Percentiles rank a stretch among this genome's conserved stretches.
phyloP scores from a whole-genome alignment of 768 basidiomycete species.

The Leccinum subgranulosum region DNA sequence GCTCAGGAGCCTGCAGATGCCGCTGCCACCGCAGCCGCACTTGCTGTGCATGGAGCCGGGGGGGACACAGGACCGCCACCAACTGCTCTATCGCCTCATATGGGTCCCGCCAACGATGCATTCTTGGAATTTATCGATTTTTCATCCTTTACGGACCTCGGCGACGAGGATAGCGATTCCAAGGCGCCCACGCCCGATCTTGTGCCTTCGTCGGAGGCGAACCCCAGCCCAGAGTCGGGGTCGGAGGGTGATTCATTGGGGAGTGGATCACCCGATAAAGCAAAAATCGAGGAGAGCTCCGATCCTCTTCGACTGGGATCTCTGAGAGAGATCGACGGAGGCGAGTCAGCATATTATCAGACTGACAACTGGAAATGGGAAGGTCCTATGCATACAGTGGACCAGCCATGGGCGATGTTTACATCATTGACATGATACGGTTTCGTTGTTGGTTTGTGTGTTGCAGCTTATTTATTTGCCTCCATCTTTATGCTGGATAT shows the following conservation, averaged over 20 bases:
- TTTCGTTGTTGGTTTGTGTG: slow-evolving; percentile 25
- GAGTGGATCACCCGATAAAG: slow-evolving; percentile 45
- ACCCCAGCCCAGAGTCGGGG: slow-evolving; percentile 73
- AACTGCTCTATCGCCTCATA: slow-evolving; percentile 34
- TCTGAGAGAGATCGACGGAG: slow-evolving; percentile 72
- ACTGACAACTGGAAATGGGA: slow-evolving; percentile 69
- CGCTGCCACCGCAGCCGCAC: slow-evolving; percentile 28
- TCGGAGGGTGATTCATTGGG: slow-evolving; percentile 57
- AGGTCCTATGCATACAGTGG: slow-evolving; percentile 57
- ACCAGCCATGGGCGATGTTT: slow-evolving; percentile 74
- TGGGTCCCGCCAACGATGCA: slow-evolving; percentile 34
- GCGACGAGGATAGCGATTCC: slow-evolving; percentile 59
- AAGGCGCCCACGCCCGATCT: slow-evolving; percentile 77
- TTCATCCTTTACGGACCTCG: slow-evolving; percentile 49
- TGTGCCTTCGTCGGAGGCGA: slow-evolving; percentile 65
- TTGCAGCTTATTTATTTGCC: slow-evolving; percentile 39
- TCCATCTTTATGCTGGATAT: slow-evolving; percentile 43
- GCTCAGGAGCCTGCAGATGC: slow-evolving; percentile 37
- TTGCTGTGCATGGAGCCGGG: slow-evolving; percentile 24
- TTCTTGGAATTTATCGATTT: slow-evolving; percentile 66
- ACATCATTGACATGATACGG: slow-evolving; percentile 26
- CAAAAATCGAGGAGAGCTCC: slow-evolving; percentile 50
- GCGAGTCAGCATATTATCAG: slow-evolving; percentile 67
- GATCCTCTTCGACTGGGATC: slow-evolving; percentile 57
- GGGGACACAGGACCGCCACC: slow-evolving; percentile 31